Percentiles rank a stretch among this genome's conserved stretches.
phyloP scores from a whole-genome alignment of 2,329 filamentous ascomycete genomes.

The Nemania serpens region DNA sequence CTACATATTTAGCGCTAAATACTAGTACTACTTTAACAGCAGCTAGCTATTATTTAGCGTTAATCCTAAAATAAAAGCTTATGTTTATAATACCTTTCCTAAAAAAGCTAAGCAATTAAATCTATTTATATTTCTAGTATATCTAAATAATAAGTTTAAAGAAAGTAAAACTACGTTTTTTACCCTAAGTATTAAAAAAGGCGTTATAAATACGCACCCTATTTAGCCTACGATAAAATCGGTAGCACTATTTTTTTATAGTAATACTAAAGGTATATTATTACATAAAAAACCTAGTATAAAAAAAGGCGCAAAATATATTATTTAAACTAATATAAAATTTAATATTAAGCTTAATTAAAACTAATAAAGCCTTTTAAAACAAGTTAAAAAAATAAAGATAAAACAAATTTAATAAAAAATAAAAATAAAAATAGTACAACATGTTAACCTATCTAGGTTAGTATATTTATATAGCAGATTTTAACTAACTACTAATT shows the following conservation, averaged over 20 bases:
- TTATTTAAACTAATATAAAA: conserved; percentile 72
- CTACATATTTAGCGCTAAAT: conserved; percentile 74
- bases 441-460: too few species aligned
- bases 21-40: conserved; percentile 71
- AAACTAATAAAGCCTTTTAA: background rate
- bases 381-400: background rate
- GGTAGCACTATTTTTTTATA: conserved; percentile 72
- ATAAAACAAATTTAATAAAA: too few species aligned
- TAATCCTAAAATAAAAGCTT: conserved; percentile 54
- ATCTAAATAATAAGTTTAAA: conserved; percentile 73
- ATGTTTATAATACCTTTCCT: conserved; percentile 70
- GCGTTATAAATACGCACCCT: conserved; percentile 70
- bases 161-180: conserved; percentile 75
- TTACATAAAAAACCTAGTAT: conserved; percentile 75
- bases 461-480: too few species aligned
- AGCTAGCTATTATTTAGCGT: conserved; percentile 75
- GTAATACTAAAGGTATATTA: conserved; percentile 66
- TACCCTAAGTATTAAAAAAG: conserved; percentile 65
- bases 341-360: conserved; percentile 59
- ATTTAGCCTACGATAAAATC: conserved; percentile 71
- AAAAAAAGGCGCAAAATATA: conserved; percentile 67
- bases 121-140: conserved; percentile 71
- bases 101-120: conserved; percentile 64
- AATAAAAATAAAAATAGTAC: too few species aligned
- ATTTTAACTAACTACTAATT: too few species aligned